Conservation (phyloP, 495 filamentous ascomycete genomes). For the Mytilinidion resinicola region DNA sequence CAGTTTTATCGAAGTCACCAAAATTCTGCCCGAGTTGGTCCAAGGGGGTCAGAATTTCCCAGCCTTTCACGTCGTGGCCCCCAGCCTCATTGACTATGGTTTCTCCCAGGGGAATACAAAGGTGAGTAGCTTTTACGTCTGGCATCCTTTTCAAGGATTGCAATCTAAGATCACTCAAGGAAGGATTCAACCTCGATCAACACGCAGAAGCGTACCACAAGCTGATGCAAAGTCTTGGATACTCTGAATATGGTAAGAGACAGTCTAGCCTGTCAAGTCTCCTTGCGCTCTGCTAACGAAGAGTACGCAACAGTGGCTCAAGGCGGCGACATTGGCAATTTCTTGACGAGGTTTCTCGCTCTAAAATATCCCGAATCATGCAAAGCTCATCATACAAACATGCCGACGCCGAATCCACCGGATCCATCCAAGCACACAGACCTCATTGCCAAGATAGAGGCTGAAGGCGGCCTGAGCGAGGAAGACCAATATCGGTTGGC, state of each 20-base stretch:
- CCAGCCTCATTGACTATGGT: conserved; percentile 65
- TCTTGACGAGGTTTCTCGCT: conserved; percentile 52
- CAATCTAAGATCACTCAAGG: conserved; percentile 24
- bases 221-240: conserved; percentile 62
- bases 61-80: conserved; percentile 61
- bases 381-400: conserved; percentile 61
- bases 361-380: conserved; percentile 49
- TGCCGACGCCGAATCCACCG: conserved; percentile 28
- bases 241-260: conserved; percentile 53
- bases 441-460: conserved; percentile 37
- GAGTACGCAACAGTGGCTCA: conserved; percentile 39
- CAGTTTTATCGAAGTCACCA: conserved; percentile 59
- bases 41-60: conserved; percentile 39
- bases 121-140: background rate
- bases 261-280: background rate
- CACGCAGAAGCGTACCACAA: conserved; percentile 57
- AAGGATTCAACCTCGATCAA: conserved; percentile 49
- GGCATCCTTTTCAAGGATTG: background rate
- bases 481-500: conserved; percentile 30
- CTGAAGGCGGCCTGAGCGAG: conserved; percentile 28
- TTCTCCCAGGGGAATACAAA: conserved; percentile 51
- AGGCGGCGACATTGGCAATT: conserved; percentile 60
- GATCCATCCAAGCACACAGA: conserved; percentile 35
- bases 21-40: conserved; percentile 51
- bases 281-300: conserved; percentile 19